These are phyloP conservation scores for Hirsutella minnesotensis DNA, from an alignment of 2,329 filamentous ascomycete genomes.

Conservation along the genomic window DNA sequence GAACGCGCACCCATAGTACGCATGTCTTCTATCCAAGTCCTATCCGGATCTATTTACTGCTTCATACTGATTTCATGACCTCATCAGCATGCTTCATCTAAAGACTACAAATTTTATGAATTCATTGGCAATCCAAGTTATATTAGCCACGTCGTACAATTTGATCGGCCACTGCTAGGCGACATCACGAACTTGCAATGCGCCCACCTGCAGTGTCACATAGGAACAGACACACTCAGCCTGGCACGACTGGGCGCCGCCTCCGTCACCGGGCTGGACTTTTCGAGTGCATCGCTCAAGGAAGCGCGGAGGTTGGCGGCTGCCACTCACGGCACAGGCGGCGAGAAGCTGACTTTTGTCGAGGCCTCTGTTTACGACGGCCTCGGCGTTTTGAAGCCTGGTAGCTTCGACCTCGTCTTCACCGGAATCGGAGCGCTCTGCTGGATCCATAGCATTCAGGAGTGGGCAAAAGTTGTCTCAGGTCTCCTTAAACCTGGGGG, in stretches of 20 bases:
- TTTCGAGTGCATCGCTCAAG: constrained; percentile 4
- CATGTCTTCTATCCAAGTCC: too few species aligned
- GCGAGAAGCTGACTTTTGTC: constrained; percentile 5
- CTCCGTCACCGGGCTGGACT: constrained; percentile 9
- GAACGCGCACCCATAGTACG: too few species aligned
- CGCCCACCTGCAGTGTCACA: constrained; percentile 9
- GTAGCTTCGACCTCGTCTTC: constrained; percentile 7
- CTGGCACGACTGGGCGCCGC: constrained; percentile 6
- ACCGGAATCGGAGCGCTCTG: constrained; percentile 8
- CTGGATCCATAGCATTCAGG: constrained; percentile 5
- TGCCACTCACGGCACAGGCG: constrained; percentile 2
- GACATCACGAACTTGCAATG: constrained; percentile 4
- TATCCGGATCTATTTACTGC: too few species aligned
- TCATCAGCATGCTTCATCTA: too few species aligned
- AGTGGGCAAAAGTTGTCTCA: constrained; percentile 6
- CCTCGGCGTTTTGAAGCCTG: not conserved
- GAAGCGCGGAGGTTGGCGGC: constrained; percentile 5
- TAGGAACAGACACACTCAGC: constrained; percentile 9
- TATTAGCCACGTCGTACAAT: too few species aligned
- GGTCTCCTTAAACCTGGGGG: constrained; percentile 6
- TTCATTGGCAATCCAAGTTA: too few species aligned
- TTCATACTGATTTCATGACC: too few species aligned
- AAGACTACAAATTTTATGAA: too few species aligned
- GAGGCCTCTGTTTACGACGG: constrained; percentile 6
- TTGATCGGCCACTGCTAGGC: too few species aligned